Evolutionary conservation across 345 rosid genomes (phyloP), one percentile per base, ranked within the genome.

Genomic region (Camelina sativa): DNA sequence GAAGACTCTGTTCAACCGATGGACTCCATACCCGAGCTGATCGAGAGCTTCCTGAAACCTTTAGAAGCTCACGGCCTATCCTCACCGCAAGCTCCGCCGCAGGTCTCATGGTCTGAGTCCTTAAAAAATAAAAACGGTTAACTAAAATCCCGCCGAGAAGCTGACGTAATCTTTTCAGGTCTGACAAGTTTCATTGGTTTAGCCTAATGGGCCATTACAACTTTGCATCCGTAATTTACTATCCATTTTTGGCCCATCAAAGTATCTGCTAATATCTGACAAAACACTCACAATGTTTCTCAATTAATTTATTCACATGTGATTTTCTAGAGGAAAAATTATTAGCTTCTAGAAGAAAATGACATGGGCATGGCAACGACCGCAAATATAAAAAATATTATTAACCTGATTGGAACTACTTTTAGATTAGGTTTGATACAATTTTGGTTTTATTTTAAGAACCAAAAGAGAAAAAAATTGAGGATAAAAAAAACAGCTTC

Each of bases 21-120:
- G 95, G 80, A 28, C 82, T 83, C 98, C 96, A 91, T 65, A 78
- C 69, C 34, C 84, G 78, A 4, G 84, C 46, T 19, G 95, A 84
- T n/a, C 47, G 57, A 4, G 84, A 32, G 61, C 32, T 77, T 50
- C 67, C 80, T 2, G 96, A 83, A 13, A 82, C 80, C 8, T 89
- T 81, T 19, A 91, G 73, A 28, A 94, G 82, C 20, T 88, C 85
- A 57, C 88, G 84, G 84, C 92, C 83, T 40, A 91, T 86, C 76
- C 83, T 82, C 65, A 67, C 78, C 5, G 97, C 90, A 17, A 87
- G 65, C 67, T 82, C 90, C 50, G 82, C 43, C 7, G 84, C 81
- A 2, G 86, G 67, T 72, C 71, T 82, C 92, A 87, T 87, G 48
- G 53, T 57, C 35, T 8, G 50, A 5, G 55, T 1, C 12, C 8